Evolutionary conservation across 2,329 filamentous ascomycete genomes (phyloP), one percentile per base, ranked within the genome.

Genomic region (Diplodia sapinea): DNA sequence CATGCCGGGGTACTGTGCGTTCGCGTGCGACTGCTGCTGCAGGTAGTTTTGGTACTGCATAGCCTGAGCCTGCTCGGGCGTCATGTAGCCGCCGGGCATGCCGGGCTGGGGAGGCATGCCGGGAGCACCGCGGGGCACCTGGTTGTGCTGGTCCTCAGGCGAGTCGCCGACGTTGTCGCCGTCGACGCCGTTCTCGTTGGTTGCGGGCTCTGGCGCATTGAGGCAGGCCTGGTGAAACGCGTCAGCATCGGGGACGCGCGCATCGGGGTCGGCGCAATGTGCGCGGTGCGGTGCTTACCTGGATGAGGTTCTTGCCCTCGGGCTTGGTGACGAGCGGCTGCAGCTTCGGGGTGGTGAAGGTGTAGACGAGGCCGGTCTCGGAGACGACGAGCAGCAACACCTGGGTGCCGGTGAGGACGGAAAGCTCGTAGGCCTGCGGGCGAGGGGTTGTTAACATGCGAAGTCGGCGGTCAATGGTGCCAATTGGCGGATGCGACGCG

Each of bases 251-350:
- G n/a, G 6, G 20, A 20, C 38, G 56, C 38, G 13, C 23, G 56
- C 38, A 38, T 51, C 36, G 47, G 47, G 20, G 59, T 3, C n/a
- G 38, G 43, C 38, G 56, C 56, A 38, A 31, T 51, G 71, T 65
- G 47, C 67, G 62, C 69, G 49, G 68, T 31, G 54, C 59, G 38
- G 13, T 20, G 68, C 88, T 72, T 87, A 97, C 95, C 89, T 99
- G 95, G 73, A 99, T 98, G 72, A 99, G 85, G 80, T 99, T 99
- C 88, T 99, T 99, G 83, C 95, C 95, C 82, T 98, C 95, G 20
- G 95, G 91, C 85, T 98, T 98, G 71, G 95, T 99, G 73, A 98
- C 95, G 65, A 99, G 88, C 70, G 95, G 95, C 83, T 98, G 95
- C 67, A 99, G 89, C 85, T 99, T 99, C 23, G 95, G 95, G 17